phyloP scores from a whole-genome alignment of 2,329 filamentous ascomycete species.

The Rhynchosporium graminicola region DNA sequence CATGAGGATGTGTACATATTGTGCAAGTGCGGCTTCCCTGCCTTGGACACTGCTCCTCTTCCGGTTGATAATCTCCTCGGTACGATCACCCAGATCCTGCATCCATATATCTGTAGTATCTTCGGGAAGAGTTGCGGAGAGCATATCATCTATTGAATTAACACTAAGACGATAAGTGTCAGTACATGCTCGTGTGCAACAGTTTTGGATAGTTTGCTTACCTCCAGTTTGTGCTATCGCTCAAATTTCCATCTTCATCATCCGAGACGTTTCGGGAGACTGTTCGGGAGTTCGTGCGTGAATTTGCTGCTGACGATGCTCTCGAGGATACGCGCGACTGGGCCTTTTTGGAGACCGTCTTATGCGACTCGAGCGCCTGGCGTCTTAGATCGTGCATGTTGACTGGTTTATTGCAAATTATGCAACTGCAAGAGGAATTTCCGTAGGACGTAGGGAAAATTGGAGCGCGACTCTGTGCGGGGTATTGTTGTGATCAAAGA shows the following conservation, averaged over 20 bases:
- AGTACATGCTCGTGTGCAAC: conserved; percentile 15
- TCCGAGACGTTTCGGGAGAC: conserved; percentile 54
- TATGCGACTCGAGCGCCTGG: conserved; percentile 57
- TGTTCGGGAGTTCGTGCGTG: conserved; percentile 49
- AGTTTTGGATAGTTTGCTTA: conserved; percentile 30
- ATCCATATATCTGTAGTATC: conserved; percentile 57
- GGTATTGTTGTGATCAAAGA: conserved; percentile 20
- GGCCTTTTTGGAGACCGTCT: conserved; percentile 60
- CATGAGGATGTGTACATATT: conserved; percentile 61
- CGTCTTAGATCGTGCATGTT: conserved; percentile 52
- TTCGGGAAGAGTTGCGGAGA: conserved; percentile 49
- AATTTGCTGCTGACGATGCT: conserved; percentile 50
- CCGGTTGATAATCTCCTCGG: conserved; percentile 66
- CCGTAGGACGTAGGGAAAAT: not conserved
- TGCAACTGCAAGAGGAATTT: not conserved
- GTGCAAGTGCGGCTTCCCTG: conserved; percentile 58
- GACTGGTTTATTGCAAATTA: not conserved
- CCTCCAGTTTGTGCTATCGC: conserved; percentile 58
- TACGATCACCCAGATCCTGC: conserved; percentile 56
- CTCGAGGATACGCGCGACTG: conserved; percentile 50
- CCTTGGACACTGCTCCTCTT: conserved; percentile 67
- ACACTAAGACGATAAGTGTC: conserved; percentile 27
- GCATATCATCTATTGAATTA: conserved; percentile 53
- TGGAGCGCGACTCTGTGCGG: conserved; percentile 25
- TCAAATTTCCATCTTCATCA: conserved; percentile 53